Evolutionary conservation across 176 grass and related monocot species (phyloP).

Genomic region (Aegilops longissima): DNA sequence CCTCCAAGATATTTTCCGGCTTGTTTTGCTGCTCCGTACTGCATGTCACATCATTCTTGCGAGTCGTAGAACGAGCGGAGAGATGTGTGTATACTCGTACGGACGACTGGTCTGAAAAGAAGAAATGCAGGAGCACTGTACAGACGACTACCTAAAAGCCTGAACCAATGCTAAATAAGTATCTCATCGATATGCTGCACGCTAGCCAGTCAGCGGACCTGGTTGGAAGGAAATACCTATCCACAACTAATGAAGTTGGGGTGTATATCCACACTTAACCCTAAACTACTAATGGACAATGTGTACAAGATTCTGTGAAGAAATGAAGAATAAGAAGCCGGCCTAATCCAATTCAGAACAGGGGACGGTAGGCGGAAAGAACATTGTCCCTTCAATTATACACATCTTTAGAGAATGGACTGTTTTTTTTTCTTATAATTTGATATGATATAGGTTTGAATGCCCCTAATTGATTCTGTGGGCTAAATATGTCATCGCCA

Average conservation of each 20-base stretch:
- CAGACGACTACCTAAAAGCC: background rate
- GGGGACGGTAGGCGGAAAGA: no score
- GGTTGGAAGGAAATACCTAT: background rate
- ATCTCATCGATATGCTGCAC: background rate
- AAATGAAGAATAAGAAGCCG: background rate
- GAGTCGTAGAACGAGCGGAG: background rate
- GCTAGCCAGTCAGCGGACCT: background rate
- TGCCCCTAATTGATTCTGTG: background rate
- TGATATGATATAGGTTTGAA: no score
- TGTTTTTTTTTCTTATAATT: background rate
- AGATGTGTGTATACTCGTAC: background rate
- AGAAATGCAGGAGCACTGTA: slow-evolving; percentile 11
- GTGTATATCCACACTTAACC: background rate
- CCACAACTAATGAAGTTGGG: slow-evolving; percentile 14
- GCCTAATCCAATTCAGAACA: background rate
- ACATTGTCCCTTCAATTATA: background rate
- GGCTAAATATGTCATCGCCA: background rate
- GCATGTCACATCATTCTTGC: background rate
- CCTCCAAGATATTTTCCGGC: no score
- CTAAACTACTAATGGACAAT: background rate
- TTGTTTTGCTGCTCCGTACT: background rate
- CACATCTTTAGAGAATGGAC: background rate
- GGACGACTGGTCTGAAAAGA: background rate
- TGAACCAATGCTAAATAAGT: background rate
- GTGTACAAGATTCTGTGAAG: background rate